Base-by-base conservation (phyloP, 1,139 yeast species). In the Magnusiomyces suaveolens region DNA sequence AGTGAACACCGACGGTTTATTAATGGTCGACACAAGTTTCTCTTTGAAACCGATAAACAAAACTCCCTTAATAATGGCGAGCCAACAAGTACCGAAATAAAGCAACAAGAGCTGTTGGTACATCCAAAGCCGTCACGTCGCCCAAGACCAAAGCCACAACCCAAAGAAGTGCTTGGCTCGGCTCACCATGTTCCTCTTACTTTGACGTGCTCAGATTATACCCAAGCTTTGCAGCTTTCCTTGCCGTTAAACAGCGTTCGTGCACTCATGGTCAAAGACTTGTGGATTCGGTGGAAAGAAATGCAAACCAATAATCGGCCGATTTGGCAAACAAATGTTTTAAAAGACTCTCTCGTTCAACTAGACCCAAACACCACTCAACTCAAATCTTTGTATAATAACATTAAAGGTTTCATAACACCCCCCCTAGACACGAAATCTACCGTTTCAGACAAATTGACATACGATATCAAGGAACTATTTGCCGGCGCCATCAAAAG, bases 281-380 rank as follows among this genome's bases (percentile, higher is more conserved):
- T 46, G 20, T 46, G 48, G 48, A 29, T 46, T 14, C 36, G 48
- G 18, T 46, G 48, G 48, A 46, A 46, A 18, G 48, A 46, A 18
- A 10, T 46, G 33, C 36, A 26, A 25, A 26, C 48, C 20, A 24
- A 46, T 2, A 6, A 46, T 20, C 4, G 33, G 16, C 33, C 48
- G n/a, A 3, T 32, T 20, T 46, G 48, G 48, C 16, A 46, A 29
- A 16, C 23, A 23, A 16, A 6, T 14, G 4, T 23, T 16, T 43
- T 43, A 43, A 14, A 12, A 43, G 47, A 21, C 16, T 23, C 32
- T 24, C 25, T 18, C 8, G 46, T 18, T 4, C 26, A 43, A 43
- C 24, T 18, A 21, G 23, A n/a, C 3, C 25, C 46, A n/a, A 12
- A 6, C 26, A 10, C 46, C 20, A 18, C 16, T 10, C 26, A 43